These are phyloP conservation scores for Sugiyamaella pinicola DNA, from an alignment of 1,139 yeast genomes.

Conservation along the genomic window DNA sequence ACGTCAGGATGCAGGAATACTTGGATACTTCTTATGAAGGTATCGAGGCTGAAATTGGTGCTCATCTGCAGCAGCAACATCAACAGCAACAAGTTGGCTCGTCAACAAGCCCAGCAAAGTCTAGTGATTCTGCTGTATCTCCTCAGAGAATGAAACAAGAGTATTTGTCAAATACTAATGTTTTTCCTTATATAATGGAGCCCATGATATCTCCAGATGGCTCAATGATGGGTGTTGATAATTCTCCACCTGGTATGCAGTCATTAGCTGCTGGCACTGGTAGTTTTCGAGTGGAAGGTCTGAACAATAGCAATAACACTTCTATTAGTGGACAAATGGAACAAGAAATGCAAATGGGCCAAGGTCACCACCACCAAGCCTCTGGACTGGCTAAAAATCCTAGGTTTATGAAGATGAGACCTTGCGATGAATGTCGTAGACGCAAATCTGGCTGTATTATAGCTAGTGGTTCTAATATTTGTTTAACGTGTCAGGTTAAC, in stretches of 20 bases:
- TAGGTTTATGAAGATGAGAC: slow-evolving; percentile 28
- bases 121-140: slow-evolving; percentile 13
- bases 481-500: slow-evolving; percentile 43
- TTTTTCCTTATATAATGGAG: slow-evolving; percentile 15
- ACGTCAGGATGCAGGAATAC: slow-evolving; percentile 10
- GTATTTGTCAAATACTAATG: slow-evolving; percentile 18
- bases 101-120: background rate
- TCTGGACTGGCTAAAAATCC: slow-evolving; percentile 4
- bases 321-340: background rate
- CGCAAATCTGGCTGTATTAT: slow-evolving; percentile 34
- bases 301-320: background rate
- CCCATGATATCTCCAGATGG: slow-evolving; percentile 15
- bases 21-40: slow-evolving; percentile 8
- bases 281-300: background rate
- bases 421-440: slow-evolving; percentile 37
- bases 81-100: background rate
- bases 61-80: slow-evolving; percentile 10
- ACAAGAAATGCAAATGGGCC: background rate
- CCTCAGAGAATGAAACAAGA: slow-evolving; percentile 21
- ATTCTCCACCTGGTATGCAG: background rate
- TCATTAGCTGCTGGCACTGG: background rate
- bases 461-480: slow-evolving; percentile 39
- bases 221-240: slow-evolving; percentile 5
- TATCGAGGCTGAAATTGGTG: slow-evolving; percentile 3
- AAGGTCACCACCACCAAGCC: background rate